Percentiles rank a stretch among this genome's conserved stretches.
Conservation (phyloP, 306 rosid species). For the Cicer cuneatum region DNA sequence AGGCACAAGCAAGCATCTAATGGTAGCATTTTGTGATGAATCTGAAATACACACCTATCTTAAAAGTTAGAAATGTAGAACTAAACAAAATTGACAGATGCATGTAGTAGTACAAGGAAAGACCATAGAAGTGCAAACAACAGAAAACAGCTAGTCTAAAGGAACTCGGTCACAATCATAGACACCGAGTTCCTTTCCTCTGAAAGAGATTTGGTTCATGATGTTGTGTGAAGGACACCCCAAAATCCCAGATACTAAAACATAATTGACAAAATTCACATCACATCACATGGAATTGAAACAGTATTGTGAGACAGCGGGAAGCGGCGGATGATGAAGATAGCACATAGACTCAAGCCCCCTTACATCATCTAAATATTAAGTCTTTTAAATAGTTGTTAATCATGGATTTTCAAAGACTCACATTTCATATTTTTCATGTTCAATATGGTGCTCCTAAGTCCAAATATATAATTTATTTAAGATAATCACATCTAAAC, state of each 20-base stretch:
- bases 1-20: not conserved
- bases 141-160: not conserved
- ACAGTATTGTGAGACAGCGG: no score
- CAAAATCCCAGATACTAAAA: not conserved
- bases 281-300: not conserved
- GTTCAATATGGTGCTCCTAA: no score
- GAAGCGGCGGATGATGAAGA: not conserved
- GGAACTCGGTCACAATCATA: not conserved
- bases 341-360: not conserved
- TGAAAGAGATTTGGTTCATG: not conserved
- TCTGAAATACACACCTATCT: not conserved
- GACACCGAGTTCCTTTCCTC: not conserved
- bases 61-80: not conserved
- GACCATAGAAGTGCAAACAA: not conserved
- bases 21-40: not conserved
- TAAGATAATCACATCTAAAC: no score
- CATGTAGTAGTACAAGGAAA: conserved; percentile 16
- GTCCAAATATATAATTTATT: no score
- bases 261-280: not conserved
- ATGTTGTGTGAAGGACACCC: not conserved
- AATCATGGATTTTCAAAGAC: not conserved
- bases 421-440: not conserved
- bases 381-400: not conserved
- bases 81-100: not conserved
- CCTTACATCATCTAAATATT: not conserved